Percentiles rank a stretch among this genome's conserved stretches.
phyloP scores from a whole-genome alignment of 257 asterid genomes.

The Fraxinus pennsylvanica region DNA sequence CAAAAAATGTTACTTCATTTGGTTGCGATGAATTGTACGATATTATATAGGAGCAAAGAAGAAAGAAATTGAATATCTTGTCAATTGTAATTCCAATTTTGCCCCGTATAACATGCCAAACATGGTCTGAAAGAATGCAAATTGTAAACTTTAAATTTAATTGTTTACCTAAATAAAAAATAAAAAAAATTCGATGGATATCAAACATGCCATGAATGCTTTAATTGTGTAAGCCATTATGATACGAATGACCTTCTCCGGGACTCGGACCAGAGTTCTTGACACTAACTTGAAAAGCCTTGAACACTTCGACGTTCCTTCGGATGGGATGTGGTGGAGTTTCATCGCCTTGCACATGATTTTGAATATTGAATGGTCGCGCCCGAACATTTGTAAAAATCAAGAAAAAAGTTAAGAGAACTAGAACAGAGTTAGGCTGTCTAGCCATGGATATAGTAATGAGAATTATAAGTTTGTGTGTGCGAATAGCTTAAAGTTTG shows the following conservation, averaged over 20 bases:
- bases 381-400: constrained; percentile 1
- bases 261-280: constrained; percentile 38
- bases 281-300: constrained; percentile 1
- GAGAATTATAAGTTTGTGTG: constrained; percentile 10
- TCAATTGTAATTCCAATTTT: too few species aligned
- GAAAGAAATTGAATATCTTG: too few species aligned
- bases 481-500: constrained; percentile 12
- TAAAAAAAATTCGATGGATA: too few species aligned
- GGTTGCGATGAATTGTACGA: neutral
- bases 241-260: constrained; percentile 28
- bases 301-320: neutral
- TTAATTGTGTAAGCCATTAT: constrained; percentile 17
- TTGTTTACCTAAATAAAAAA: too few species aligned
- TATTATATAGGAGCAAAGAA: too few species aligned
- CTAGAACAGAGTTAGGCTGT: neutral
- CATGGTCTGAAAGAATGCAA: too few species aligned
- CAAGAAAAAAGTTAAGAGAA: constrained; percentile 25
- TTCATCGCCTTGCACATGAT: neutral
- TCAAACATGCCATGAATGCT: neutral
- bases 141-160: too few species aligned
- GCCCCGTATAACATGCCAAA: too few species aligned
- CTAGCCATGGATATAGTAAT: constrained; percentile 18
- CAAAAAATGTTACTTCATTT: neutral
- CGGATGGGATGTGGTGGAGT: neutral
- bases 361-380: constrained; percentile 4